A percentile compares a stretch with the other conserved stretches of the same genome.
Evolutionary conservation across 202 grass and related monocot species (phyloP).

Genomic region (Schoenoplectus tabernaemontani): DNA sequence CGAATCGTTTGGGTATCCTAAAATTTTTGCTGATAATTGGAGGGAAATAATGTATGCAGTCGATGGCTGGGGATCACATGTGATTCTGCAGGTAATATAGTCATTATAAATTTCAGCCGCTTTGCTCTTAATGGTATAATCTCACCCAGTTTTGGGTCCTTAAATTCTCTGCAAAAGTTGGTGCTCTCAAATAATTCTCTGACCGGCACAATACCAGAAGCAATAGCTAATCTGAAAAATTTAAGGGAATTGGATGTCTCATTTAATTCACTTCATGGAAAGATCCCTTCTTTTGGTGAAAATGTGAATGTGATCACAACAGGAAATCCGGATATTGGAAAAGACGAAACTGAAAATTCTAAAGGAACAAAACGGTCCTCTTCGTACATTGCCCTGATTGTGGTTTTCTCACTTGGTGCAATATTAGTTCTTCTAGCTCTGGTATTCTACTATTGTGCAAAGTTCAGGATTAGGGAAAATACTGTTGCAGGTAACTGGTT

Average conservation of each 20-base stretch:
- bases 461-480: background rate
- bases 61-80: conserved; percentile 30
- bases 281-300: conserved; percentile 20
- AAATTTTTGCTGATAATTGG: conserved; percentile 24
- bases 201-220: background rate
- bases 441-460: conserved; percentile 17
- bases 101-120: conserved; percentile 20
- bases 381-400: conserved; percentile 12
- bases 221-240: background rate
- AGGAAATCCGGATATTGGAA: conserved; percentile 29
- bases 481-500: conserved; percentile 2
- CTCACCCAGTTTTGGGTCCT: conserved; percentile 24
- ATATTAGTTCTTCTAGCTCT: conserved; percentile 7
- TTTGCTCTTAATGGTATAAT: conserved; percentile 28
- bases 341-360: background rate
- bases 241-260: conserved; percentile 32
- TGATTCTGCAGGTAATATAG: conserved; percentile 9
- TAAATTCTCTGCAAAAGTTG: conserved; percentile 17
- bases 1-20: conserved; percentile 25
- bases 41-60: conserved; percentile 29
- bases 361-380: conserved; percentile 11
- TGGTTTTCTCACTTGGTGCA: background rate
- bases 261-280: conserved; percentile 30
- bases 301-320: conserved; percentile 10
- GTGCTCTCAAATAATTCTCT: conserved; percentile 33